Base-by-base conservation (phyloP, 1,284 basidiomycete species). In the Lentinus polychrous region DNA sequence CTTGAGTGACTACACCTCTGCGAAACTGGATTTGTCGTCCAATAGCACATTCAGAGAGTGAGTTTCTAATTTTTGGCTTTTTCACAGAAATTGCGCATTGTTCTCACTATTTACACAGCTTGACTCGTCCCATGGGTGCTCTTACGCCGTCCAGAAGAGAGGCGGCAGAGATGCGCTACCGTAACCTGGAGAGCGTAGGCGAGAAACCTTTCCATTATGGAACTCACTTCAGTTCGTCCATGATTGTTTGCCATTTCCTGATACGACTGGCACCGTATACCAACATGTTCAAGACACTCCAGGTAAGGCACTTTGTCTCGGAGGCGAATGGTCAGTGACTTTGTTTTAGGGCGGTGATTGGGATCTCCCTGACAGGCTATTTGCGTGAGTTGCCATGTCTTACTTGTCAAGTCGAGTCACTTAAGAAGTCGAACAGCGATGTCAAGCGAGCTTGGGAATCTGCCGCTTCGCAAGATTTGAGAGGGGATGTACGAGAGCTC, bases 231-330 rank as follows among this genome's bases (percentile, higher is more conserved):
- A 92, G 90, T 57, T 95, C 92, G 4, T 95, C 93, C 0, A 95
- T 96, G 86, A 96, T 94, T 51, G 91, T 95, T 31, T 95, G 93
- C 68, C 93, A 95, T 56, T 97, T 90, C 69, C 70, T 97, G 60
- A 95, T 98, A 52, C 79, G 94, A 10, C 69, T 95, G 57, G 82
- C 88, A 8, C 94, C 94, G 0, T 96, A 87, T 63, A 94, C 91
- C 17, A 83, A 86, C 60, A 94, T 94, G 82, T 95, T 94, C 72
- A 90, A 90, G 67, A 87, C 87, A 2, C 65, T 94, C 33, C 90
- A 94, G 69, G 78, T 78, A 51, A 51, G 66, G 54, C n/a, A 11
- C 32, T 34, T 8, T 48, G 27, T 22, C 8, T 18, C 7, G 3
- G 27, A 15, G 37, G 3, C 8, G 8, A 22, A 41, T 23, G 20